Percentiles rank a stretch among this genome's conserved stretches.
These are phyloP conservation scores for Fragilaria radians DNA, from an alignment of 108 stramenopile genomes.

Conservation along the genomic window DNA sequence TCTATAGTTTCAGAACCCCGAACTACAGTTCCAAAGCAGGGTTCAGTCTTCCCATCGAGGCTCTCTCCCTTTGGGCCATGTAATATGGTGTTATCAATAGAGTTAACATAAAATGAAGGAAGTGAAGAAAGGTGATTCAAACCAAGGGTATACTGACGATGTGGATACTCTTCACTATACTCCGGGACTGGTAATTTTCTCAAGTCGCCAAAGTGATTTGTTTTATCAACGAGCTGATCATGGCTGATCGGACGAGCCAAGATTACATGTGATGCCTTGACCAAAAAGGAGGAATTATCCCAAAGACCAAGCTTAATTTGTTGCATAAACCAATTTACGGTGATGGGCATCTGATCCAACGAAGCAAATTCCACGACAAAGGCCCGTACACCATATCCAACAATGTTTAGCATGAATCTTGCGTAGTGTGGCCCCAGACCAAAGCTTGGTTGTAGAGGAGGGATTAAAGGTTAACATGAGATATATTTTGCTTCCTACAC, in stretches of 20 bases:
- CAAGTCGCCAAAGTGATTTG: constrained; percentile 33
- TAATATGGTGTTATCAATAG: constrained; percentile 61
- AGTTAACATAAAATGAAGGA: constrained; percentile 84
- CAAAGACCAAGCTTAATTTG: constrained; percentile 40
- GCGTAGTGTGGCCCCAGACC: constrained; percentile 1
- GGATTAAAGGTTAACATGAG: background rate
- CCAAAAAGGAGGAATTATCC: constrained; percentile 35
- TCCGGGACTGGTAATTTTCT: constrained; percentile 66
- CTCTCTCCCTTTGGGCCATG: constrained; percentile 2
- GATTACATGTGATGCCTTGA: constrained; percentile 51
- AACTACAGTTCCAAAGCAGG: constrained; percentile 1
- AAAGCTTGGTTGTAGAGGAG: background rate
- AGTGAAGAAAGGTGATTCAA: constrained; percentile 66
- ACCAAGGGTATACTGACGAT: constrained; percentile 63
- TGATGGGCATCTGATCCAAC: constrained; percentile 39
- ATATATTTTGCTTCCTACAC: too few species aligned
- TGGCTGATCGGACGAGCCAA: background rate
- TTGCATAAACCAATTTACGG: constrained; percentile 43
- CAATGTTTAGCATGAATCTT: background rate
- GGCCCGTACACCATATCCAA: background rate
- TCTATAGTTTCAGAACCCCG: background rate
- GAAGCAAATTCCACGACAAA: constrained; percentile 36
- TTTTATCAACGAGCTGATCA: background rate
- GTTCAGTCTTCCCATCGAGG: background rate
- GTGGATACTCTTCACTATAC: constrained; percentile 62